Evolutionary conservation across 768 basidiomycete species (phyloP), one percentile per base, ranked within the genome.

Genomic region (Mycena albidolilacea): DNA sequence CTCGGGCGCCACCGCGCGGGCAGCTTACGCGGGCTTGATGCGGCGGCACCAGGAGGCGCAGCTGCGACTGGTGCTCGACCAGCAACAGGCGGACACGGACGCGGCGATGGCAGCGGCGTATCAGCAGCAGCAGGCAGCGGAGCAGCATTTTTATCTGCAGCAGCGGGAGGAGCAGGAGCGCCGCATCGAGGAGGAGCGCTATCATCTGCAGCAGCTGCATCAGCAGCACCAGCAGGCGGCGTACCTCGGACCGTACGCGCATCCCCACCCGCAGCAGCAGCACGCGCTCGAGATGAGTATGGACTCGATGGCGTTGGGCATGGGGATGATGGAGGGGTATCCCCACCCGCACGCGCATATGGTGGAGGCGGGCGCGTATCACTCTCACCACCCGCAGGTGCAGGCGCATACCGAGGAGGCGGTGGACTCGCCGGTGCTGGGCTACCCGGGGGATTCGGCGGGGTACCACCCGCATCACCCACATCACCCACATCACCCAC

Each of bases 1-100:
- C 14, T 3, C 54, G 75, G 77, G 38, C 52, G 75, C 80, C 81
- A 64, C 54, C 68, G 75, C 75, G 37, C 75, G 52, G 75, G 69
- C 65, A 70, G 75, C 69, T 44, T 89, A 89, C 83, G 86, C 87
- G 76, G 86, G 84, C 84, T 86, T 85, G 72, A 85, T 88, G 75
- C 84, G 82, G 44, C 81, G 84, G 65, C 88, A 88, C 70, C 87
- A 86, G 70, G 67, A 82, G 43, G 81, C 82, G 48, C 85, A 85
- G 77, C 46, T 82, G 30, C 82, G 78, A 12, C 81, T 77, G 77
- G 65, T 69, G 50, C 55, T 76, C 68, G 75, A 76, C 65, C 52
- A 54, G 9, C 52, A 11, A 54, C 68, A 71, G 52, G 54, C 70
- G 54, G 44, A 64, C 41, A 81, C 83, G 73, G 82, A 82, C 76